Evolutionary conservation across 805 yeast genomes (phyloP), one percentile per base, ranked within the genome.

Genomic region (Kuraishia borneana): DNA sequence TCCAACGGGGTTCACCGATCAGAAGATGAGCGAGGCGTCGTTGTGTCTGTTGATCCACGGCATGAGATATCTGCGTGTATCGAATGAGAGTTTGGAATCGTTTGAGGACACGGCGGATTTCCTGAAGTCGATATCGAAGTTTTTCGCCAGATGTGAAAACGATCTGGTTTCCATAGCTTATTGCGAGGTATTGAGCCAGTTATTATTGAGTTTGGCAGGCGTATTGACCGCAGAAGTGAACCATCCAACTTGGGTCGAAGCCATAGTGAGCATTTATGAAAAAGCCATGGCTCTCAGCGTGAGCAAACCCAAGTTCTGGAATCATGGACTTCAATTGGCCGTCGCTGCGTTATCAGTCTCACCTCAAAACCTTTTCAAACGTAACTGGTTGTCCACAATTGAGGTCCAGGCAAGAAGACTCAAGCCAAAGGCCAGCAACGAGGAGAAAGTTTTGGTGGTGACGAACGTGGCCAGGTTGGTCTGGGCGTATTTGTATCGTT

Each of bases 21-120:
- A 38, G 18, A 43, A 45, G 9, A 54, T 50, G 31, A 61, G 53
- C 16, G 70, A 64, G 38, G 75, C 87, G 2, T 67, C 73, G 25
- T 64, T 82, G 5, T 83, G 79, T 47, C 58, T 88, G 30, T 59
- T 92, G 32, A 82, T 94, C 21, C 80, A 83, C 46, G 97, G 97
- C 3, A 92, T 94, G 97, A 65, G 92, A 44, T 82, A 83, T 47
- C 56, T 92, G 34, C 74, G 73, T 40, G 60, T 92, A 32, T 76
- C 77, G 33, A 80, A 87, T 42, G 83, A 83, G 42, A 96, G 98
- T 0, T 64, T 89, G 42, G 96, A 92, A 39, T 70, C 66, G 26
- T 80, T 94, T 47, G 99, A 92, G 54, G 97, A 92, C 44, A 73
- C 88, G 42, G 95, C 96, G 0, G 95, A 85, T 40, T 92, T 89